Evolutionary conservation across 495 filamentous ascomycete genomes (phyloP).

Genomic region (Lepraria neglecta): DNA sequence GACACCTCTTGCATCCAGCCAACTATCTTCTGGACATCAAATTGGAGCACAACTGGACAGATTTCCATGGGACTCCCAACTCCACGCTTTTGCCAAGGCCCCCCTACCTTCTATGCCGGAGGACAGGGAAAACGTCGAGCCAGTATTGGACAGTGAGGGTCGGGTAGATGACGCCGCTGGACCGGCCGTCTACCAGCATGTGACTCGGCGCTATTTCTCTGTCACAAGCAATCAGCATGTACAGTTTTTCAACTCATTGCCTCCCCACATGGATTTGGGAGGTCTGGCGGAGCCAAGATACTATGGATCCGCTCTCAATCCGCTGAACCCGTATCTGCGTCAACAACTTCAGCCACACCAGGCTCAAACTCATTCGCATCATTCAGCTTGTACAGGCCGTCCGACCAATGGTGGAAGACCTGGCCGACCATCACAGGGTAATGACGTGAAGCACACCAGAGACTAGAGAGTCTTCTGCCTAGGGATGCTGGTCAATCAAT

Average conservation of each 20-base stretch:
- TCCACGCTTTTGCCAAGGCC: neutral
- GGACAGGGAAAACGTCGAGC: constrained; percentile 45
- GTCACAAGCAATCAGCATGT: constrained; percentile 32
- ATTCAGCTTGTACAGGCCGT: neutral
- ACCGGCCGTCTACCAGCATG: constrained; percentile 10
- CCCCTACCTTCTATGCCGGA: neutral
- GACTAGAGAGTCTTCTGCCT: neutral
- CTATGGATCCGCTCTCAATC: constrained; percentile 37
- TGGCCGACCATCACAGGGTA: neutral
- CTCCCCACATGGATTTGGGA: constrained; percentile 32
- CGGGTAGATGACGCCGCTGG: constrained; percentile 29
- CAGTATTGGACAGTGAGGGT: constrained; percentile 34
- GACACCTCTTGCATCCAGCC: neutral
- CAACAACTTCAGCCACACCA: constrained; percentile 8
- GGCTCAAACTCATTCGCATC: neutral
- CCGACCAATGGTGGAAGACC: neutral
- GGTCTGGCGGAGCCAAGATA: constrained; percentile 30
- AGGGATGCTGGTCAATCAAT: neutral
- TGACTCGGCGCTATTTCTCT: constrained; percentile 29
- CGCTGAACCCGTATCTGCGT: constrained; percentile 30
- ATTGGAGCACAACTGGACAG: neutral
- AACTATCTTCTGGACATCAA: neutral
- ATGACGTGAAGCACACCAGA: neutral
- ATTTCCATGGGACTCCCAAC: neutral
- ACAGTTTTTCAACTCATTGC: constrained; percentile 34